phyloP scores from a whole-genome alignment of 2,329 filamentous ascomycete genomes.

The Clathrospora elynae region DNA sequence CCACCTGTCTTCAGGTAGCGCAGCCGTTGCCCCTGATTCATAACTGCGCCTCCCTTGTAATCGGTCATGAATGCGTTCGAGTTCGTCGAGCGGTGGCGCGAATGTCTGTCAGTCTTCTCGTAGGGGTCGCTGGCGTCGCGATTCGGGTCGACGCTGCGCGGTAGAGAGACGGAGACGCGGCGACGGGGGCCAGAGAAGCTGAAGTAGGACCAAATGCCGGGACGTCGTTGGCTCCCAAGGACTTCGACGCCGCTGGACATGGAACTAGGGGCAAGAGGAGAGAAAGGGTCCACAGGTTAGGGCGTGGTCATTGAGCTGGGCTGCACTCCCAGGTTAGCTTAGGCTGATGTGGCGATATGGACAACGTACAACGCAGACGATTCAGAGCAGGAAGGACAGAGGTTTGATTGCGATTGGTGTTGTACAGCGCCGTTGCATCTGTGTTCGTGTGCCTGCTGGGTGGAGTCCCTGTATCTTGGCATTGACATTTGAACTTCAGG shows the following conservation, averaged over 20 bases:
- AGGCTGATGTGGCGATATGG: constrained; percentile 12
- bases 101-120: constrained; percentile 55
- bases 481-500: constrained; percentile 12
- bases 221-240: constrained; percentile 49
- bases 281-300: constrained; percentile 28
- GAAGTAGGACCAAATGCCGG: constrained; percentile 60
- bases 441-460: constrained; percentile 26
- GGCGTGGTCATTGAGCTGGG: constrained; percentile 27
- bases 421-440: constrained; percentile 20
- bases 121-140: constrained; percentile 51
- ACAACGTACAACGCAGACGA: constrained; percentile 19
- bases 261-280: constrained; percentile 37
- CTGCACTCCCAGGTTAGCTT: constrained; percentile 21
- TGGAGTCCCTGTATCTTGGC: constrained; percentile 31
- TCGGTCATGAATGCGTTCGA: constrained; percentile 51
- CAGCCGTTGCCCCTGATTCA: constrained; percentile 66
- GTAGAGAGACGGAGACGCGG: constrained; percentile 57
- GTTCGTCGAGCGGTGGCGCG: constrained; percentile 42
- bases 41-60: constrained; percentile 55
- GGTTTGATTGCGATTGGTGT: constrained; percentile 18
- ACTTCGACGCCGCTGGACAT: constrained; percentile 63
- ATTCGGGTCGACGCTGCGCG: constrained; percentile 45
- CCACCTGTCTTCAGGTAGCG: constrained; percentile 67
- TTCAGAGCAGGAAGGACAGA: constrained; percentile 4
- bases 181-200: constrained; percentile 58